Base-by-base conservation (phyloP, 2,329 filamentous ascomycete species). In the Aureobasidium pullulans region DNA sequence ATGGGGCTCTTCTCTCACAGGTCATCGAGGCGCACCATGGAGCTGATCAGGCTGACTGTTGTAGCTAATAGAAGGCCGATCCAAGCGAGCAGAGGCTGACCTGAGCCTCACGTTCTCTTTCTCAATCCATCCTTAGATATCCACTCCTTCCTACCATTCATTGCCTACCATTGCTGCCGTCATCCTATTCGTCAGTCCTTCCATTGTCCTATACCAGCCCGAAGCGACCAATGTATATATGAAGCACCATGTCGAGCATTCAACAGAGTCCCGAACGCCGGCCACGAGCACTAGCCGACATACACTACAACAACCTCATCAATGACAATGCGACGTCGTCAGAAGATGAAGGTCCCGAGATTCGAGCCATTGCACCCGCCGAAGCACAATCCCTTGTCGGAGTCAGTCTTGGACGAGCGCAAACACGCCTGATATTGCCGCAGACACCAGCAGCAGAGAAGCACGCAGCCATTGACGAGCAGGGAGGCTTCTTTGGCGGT, bases 371-470 rank as follows among this genome's bases (percentile, higher is more conserved):
- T 11, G 62, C 63, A n/a, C 54, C 60, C 16, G 73, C 76, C 50
- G 73, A 76, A 62, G 74, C 70, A 15, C 71, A 73, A 56, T 74
- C 71, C 11, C 73, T 83, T 36, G 75, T 86, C 64, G 82, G 81
- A 2, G 75, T 85, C 65, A 84, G 82, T 66, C 84, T 86, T 62
- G 76, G 81, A 61, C 76, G 75, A 40, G 75, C 77, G 43, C 83
- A 86, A 68, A 82, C 77, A 52, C 77, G 79, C 44, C 73, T 85
- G 67, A 80, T 76, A 37, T 81, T 81, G 16, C 78, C 81, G 9
- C 75, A 76, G 43, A 85, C 82, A 4, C 82, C 83, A 1, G 80
- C 79, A 9, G 78, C 78, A 19, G 83, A 84, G 66, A 85, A 84
- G 68, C 78, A 75, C n/a, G 79, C 80, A 2, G 78, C 77, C 1